phyloP scores from a whole-genome alignment of 2,329 filamentous ascomycete genomes.

The Pezicula carpinea region DNA sequence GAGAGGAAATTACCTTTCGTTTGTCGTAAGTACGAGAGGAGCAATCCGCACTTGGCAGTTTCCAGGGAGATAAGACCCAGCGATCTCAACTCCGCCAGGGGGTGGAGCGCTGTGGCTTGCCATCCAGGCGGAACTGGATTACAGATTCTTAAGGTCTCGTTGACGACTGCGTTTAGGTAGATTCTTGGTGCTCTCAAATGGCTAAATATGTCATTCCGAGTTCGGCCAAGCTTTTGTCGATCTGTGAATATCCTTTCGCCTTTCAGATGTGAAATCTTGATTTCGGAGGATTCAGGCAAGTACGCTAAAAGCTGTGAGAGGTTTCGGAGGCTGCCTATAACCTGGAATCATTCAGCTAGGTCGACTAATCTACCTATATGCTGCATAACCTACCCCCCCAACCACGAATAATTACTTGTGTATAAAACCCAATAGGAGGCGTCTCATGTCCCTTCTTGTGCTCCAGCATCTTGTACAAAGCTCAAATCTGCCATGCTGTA shows the following conservation, averaged over 20 bases:
- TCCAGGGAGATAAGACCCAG: slow-evolving; percentile 6
- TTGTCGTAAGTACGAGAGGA: slow-evolving; percentile 10
- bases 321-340: slow-evolving; percentile 8
- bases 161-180: slow-evolving; percentile 11
- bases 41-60: slow-evolving; percentile 11
- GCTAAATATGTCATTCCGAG: slow-evolving; percentile 12
- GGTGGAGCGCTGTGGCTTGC: slow-evolving; percentile 8
- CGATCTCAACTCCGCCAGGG: slow-evolving; percentile 7
- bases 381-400: too few relatives aligned
- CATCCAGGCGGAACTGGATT: slow-evolving; percentile 10
- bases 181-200: slow-evolving; percentile 7
- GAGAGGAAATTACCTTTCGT: slow-evolving; percentile 17
- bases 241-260: slow-evolving; percentile 8
- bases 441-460: slow-evolving; percentile 11
- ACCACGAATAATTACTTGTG: slow-evolving; percentile 16
- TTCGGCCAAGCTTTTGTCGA: slow-evolving; percentile 7
- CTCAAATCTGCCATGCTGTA: slow-evolving; percentile 12
- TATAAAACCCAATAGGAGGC: slow-evolving; percentile 11
- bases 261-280: slow-evolving; percentile 6
- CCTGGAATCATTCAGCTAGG: not conserved
- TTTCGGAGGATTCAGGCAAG: slow-evolving; percentile 8
- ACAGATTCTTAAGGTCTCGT: slow-evolving; percentile 11
- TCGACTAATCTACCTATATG: not conserved
- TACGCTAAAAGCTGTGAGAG: slow-evolving; percentile 7
- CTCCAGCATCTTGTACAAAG: slow-evolving; percentile 11